These are phyloP conservation scores for Coprinopsis cinerea DNA, from an alignment of 768 basidiomycete genomes.

Conservation along the genomic window DNA sequence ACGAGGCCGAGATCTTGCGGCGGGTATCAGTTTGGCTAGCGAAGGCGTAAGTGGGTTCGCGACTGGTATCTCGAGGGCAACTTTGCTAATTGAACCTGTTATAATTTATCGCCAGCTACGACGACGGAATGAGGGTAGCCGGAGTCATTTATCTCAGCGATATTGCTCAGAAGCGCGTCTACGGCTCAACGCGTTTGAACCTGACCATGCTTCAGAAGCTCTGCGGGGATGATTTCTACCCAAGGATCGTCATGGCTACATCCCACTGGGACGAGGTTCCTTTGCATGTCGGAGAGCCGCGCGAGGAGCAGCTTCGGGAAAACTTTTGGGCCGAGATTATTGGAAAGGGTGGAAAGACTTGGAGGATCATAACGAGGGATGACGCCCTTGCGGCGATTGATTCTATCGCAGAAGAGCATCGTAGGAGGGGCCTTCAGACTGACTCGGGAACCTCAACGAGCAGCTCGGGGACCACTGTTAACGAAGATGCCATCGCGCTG, in stretches of 20 bases:
- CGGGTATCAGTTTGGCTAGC: slow-evolving; percentile 9
- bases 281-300: neutral
- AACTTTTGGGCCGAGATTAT: slow-evolving; percentile 1
- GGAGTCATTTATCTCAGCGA: slow-evolving; percentile 5
- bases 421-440: no score
- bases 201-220: neutral
- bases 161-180: slow-evolving; percentile 2
- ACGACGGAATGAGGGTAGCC: neutral
- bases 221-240: neutral
- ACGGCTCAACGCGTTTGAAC: neutral
- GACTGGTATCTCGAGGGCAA: neutral
- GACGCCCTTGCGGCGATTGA: no score
- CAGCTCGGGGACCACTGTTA: neutral
- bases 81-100: neutral
- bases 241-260: slow-evolving; percentile 1
- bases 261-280: slow-evolving; percentile 3
- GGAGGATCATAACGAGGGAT: no score
- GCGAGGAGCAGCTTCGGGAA: neutral
- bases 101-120: slow-evolving; percentile 2
- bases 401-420: no score
- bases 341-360: neutral
- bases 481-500: neutral
- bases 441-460: neutral
- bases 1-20: slow-evolving; percentile 9
- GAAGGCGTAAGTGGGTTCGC: slow-evolving; percentile 4